Evolutionary conservation across 257 asterid species (phyloP).

Genomic region (Scutellaria baicalensis): DNA sequence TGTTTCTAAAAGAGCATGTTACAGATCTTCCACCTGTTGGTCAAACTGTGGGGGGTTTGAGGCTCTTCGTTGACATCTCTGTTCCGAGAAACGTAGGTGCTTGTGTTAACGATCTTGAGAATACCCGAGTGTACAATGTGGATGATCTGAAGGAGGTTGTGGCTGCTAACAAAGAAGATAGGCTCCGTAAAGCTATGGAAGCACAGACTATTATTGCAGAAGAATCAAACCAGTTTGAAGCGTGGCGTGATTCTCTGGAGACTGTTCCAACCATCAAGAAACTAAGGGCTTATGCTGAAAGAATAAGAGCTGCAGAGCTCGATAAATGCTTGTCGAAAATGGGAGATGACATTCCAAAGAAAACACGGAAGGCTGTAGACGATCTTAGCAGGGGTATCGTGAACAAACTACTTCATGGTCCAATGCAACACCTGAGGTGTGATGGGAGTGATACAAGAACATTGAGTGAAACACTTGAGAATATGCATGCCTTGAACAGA

Average conservation of each 20-base stretch:
- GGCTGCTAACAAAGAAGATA: slow-evolving; percentile 83
- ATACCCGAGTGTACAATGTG: slow-evolving; percentile 68
- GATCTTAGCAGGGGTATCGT: slow-evolving; percentile 84
- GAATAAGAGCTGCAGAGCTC: slow-evolving; percentile 69
- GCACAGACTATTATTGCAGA: slow-evolving; percentile 71
- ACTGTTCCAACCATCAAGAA: slow-evolving; percentile 92
- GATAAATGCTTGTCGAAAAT: slow-evolving; percentile 82
- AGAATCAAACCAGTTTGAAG: slow-evolving; percentile 81
- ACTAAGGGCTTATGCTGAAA: slow-evolving; percentile 81
- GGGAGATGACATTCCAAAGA: slow-evolving; percentile 85
- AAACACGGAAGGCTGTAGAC: slow-evolving; percentile 70
- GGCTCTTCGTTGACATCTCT: slow-evolving; percentile 75
- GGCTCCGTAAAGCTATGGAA: slow-evolving; percentile 80
- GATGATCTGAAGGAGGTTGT: slow-evolving; percentile 91
- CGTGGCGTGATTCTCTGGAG: slow-evolving; percentile 86
- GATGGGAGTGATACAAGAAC: slow-evolving; percentile 89
- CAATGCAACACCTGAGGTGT: slow-evolving; percentile 93
- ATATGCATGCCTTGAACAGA: slow-evolving; percentile 84
- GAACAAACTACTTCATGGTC: slow-evolving; percentile 89
- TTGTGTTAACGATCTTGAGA: slow-evolving; percentile 53
- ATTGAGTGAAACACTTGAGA: slow-evolving; percentile 87
- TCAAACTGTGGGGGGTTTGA: slow-evolving; percentile 33
- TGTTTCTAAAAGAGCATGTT: slow-evolving; percentile 57
- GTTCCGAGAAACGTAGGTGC: slow-evolving; percentile 90
- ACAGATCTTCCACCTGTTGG: slow-evolving; percentile 40